Evolutionary conservation across 2,329 filamentous ascomycete species (phyloP).

Genomic region (Huntiella bhutanensis): DNA sequence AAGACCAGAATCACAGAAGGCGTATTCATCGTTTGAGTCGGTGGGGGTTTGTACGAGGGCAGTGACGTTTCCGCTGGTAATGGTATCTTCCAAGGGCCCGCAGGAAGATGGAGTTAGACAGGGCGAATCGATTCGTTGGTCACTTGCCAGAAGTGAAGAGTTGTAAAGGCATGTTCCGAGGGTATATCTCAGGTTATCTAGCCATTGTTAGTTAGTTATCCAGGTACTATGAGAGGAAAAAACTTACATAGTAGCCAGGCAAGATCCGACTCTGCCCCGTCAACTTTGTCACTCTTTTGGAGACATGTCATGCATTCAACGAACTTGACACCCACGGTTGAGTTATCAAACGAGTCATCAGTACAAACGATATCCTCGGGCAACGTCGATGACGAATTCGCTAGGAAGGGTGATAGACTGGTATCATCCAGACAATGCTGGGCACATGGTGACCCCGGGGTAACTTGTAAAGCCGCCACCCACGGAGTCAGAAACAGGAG

Average conservation of each 20-base stretch:
- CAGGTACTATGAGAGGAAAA: neutral
- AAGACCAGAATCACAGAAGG: conserved; percentile 22
- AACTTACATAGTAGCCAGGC: conserved; percentile 30
- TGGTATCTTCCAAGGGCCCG: conserved; percentile 20
- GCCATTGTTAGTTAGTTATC: conserved; percentile 12
- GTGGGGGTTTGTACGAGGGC: conserved; percentile 6
- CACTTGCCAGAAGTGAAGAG: conserved; percentile 17
- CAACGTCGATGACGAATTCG: conserved; percentile 23
- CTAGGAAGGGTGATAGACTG: conserved; percentile 18
- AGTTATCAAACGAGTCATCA: conserved; percentile 22
- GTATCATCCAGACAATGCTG: conserved; percentile 25
- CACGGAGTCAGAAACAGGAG: too few relatives aligned
- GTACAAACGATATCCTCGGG: conserved; percentile 28
- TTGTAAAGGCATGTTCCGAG: conserved; percentile 28
- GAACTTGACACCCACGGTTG: conserved; percentile 25
- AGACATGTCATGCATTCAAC: conserved; percentile 28
- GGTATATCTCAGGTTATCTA: conserved; percentile 32
- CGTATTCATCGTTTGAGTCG: conserved; percentile 16
- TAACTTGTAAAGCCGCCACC: conserved; percentile 23
- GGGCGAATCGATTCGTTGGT: conserved; percentile 20
- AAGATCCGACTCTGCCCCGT: conserved; percentile 23
- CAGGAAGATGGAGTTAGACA: conserved; percentile 27
- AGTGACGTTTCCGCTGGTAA: conserved; percentile 19
- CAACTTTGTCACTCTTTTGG: conserved; percentile 24
- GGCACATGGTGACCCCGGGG: conserved; percentile 32